Evolutionary conservation across 108 stramenopile species (phyloP).

Genomic region (Epipyxis sp.): DNA sequence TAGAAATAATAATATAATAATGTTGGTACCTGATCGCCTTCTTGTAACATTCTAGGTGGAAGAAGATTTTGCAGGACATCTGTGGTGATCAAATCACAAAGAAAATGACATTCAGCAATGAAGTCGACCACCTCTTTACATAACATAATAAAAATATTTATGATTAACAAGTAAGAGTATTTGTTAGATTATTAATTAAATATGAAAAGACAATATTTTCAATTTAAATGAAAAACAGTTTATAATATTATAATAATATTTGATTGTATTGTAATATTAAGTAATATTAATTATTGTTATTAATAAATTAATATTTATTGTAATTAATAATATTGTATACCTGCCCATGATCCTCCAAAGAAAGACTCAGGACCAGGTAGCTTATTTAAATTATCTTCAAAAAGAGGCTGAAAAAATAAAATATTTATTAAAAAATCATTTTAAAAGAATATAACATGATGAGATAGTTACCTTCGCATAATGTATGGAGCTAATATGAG

Average conservation of each 20-base stretch:
- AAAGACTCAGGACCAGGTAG: not conserved
- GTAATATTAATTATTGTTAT: not conserved
- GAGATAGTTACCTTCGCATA: too few species aligned
- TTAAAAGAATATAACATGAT: too few species aligned
- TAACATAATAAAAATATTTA: too few species aligned
- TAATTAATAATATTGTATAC: too few species aligned
- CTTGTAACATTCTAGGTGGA: not conserved
- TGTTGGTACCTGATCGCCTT: not conserved
- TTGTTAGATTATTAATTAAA: too few species aligned
- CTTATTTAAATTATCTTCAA: not conserved
- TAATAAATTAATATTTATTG: not conserved
- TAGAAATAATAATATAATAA: too few species aligned
- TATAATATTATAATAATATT: not conserved
- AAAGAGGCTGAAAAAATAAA: too few species aligned
- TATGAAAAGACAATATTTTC: too few species aligned
- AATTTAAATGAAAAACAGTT: not conserved
- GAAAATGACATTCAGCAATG: too few species aligned
- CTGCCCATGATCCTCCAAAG: not conserved
- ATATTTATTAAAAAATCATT: too few species aligned
- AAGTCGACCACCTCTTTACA: too few species aligned
- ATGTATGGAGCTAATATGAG: not conserved
- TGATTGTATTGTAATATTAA: not conserved
- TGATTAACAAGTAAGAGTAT: too few species aligned
- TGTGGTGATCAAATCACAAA: not conserved
- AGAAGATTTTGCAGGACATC: not conserved